These are phyloP conservation scores for Phoma sp. DNA, from an alignment of 2,329 filamentous ascomycete species.

Conservation along the genomic window DNA sequence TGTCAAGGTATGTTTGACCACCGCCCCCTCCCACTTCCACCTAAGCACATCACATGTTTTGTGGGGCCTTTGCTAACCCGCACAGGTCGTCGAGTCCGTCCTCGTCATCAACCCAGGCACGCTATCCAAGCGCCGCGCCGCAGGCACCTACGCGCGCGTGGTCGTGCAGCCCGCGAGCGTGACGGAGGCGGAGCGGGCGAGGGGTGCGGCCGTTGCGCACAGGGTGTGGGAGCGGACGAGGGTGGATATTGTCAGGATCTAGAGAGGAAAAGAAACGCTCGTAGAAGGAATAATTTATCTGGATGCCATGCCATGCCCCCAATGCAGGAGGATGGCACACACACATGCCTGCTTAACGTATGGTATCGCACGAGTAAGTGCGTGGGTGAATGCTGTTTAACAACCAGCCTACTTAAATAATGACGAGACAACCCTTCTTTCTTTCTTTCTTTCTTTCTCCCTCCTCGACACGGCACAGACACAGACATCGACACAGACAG, in stretches of 20 bases:
- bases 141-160: conserved; percentile 86
- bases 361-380: too few relatives aligned
- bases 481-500: too few relatives aligned
- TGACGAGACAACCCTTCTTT: too few relatives aligned
- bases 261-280: not conserved
- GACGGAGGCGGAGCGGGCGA: conserved; percentile 63
- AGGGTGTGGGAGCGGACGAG: conserved; percentile 80
- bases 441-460: not conserved
- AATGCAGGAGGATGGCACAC: too few relatives aligned
- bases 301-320: too few relatives aligned
- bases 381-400: too few relatives aligned
- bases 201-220: conserved; percentile 67
- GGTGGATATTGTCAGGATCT: conserved; percentile 84
- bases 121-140: conserved; percentile 80
- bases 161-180: conserved; percentile 70
- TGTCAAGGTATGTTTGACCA: conserved; percentile 75
- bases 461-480: too few relatives aligned
- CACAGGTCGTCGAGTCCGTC: conserved; percentile 89
- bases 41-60: too few relatives aligned
- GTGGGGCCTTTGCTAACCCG: conserved; percentile 54
- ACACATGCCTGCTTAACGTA: too few relatives aligned
- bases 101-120: conserved; percentile 89
- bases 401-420: too few relatives aligned
- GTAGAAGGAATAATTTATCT: too few relatives aligned
- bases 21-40: too few relatives aligned